Percentiles rank a stretch among this genome's conserved stretches.
Conservation (phyloP, 345 rosid genomes). For the Lumnitzera littorea region DNA sequence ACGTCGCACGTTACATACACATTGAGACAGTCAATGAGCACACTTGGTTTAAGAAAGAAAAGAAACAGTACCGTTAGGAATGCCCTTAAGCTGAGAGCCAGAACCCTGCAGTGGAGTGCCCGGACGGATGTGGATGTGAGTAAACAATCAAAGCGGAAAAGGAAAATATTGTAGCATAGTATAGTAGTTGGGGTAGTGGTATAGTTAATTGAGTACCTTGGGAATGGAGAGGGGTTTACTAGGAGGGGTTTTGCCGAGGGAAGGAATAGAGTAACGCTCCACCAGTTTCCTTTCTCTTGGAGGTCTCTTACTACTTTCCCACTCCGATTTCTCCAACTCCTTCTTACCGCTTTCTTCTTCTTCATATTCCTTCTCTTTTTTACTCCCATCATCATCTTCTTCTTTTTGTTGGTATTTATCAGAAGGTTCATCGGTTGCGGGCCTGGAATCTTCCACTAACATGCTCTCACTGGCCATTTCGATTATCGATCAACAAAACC, state of each 20-base stretch:
- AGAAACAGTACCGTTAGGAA: conserved; percentile 66
- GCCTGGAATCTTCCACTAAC: neutral
- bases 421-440: neutral
- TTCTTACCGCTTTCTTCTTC: neutral
- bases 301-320: conserved; percentile 56
- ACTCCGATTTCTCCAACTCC: conserved; percentile 15
- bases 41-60: neutral
- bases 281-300: conserved; percentile 84
- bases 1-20: no score
- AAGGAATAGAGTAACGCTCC: conserved; percentile 73
- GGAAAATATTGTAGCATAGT: neutral
- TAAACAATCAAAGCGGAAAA: neutral
- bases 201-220: conserved; percentile 33
- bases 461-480: conserved; percentile 5
- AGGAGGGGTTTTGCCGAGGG: conserved; percentile 41
- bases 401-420: neutral
- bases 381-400: neutral
- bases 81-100: conserved; percentile 79
- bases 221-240: conserved; percentile 56
- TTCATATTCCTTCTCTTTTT: neutral
- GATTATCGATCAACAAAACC: neutral
- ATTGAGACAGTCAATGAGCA: no score
- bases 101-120: conserved; percentile 50
- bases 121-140: neutral
- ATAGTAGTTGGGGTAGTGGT: neutral